These are phyloP conservation scores for Cryptosporidium ubiquitum DNA, from an alignment of 169 alveolate species.

Conservation along the genomic window DNA sequence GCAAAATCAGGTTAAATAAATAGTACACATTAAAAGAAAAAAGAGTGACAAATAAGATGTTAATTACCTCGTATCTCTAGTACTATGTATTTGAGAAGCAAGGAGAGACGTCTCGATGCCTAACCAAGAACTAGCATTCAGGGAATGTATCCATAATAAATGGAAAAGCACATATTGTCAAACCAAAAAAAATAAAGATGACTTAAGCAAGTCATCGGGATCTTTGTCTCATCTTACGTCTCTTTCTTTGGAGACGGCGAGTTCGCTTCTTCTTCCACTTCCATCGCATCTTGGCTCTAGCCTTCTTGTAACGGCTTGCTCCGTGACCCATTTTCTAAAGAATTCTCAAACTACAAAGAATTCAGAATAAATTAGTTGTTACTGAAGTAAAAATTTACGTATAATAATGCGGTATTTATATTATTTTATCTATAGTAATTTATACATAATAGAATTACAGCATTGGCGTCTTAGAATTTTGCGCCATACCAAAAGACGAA, in stretches of 20 bases:
- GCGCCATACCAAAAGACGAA: conserved; percentile 7
- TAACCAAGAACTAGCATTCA: not conserved
- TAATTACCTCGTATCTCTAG: not conserved
- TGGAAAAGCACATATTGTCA: conserved; percentile 2
- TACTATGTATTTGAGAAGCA: not conserved
- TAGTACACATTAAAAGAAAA: not conserved
- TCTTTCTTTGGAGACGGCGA: conserved; percentile 89
- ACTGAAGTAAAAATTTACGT: not conserved
- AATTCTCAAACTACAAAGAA: not conserved
- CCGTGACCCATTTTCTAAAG: conserved; percentile 88
- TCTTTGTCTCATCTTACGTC: conserved; percentile 92
- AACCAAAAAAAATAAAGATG: conserved; percentile 9
- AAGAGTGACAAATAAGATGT: not conserved
- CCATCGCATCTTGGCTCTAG: conserved; percentile 93
- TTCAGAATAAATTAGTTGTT: not conserved
- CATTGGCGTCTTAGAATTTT: conserved; percentile 10
- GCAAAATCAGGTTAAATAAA: not conserved
- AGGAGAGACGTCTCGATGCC: not conserved
- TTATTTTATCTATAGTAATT: not conserved
- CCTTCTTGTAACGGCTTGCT: conserved; percentile 92
- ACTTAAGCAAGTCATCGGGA: conserved; percentile 80
- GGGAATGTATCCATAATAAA: not conserved
- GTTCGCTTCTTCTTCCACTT: conserved; percentile 95
- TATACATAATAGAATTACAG: not conserved
- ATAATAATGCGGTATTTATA: not conserved